Evolutionary conservation across 169 alveolate species (phyloP), one percentile per base, ranked within the genome.

Genomic region (Cryptosporidium ubiquitum): DNA sequence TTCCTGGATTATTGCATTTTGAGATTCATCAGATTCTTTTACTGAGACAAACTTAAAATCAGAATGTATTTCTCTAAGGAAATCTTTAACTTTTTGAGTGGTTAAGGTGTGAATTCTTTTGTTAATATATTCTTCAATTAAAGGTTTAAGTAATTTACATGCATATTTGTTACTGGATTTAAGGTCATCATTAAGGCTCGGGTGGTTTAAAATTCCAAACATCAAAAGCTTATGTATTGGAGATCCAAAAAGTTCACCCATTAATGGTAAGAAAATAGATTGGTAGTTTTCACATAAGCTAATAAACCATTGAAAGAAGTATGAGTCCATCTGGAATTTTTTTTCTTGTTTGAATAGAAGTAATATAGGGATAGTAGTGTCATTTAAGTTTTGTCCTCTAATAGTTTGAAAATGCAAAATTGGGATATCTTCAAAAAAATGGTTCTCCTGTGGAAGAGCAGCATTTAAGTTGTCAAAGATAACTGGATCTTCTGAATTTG

Each of bases 221-320:
- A 79, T 14, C 26, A 79, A 64, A 9, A 79, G 40, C 7, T 66
- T n/a, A 47, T 66, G 71, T 16, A 79, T 39, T 16, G 55, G 79
- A 0, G 89, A 58, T 18, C 89, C 89, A 40, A 79, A 42, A 12
- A 79, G 5, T 16, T 79, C 89, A 7, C 89, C 89, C 68, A 79
- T 18, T 10, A 79, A 44, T 1, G 73, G 69, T 3, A 79, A 49
- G 51, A 79, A 79, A 6, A 79, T 20, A 0, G 89, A 61, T 39
- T 58, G 89, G 51, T 79, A 64, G 35, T 16, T 79, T 40, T 47
- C 75, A 58, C 79, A 60, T 12, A 79, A 39, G 39, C 49, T 33
- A 18, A 79, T 79, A 5, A 79, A 79, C 89, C 89, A 79, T 39
- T 79, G 79, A 16, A 61, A 79, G 29, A 79, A 60, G 75, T 60